Conservation (phyloP, 2,329 filamentous ascomycete genomes). For the Nemania sp. region DNA sequence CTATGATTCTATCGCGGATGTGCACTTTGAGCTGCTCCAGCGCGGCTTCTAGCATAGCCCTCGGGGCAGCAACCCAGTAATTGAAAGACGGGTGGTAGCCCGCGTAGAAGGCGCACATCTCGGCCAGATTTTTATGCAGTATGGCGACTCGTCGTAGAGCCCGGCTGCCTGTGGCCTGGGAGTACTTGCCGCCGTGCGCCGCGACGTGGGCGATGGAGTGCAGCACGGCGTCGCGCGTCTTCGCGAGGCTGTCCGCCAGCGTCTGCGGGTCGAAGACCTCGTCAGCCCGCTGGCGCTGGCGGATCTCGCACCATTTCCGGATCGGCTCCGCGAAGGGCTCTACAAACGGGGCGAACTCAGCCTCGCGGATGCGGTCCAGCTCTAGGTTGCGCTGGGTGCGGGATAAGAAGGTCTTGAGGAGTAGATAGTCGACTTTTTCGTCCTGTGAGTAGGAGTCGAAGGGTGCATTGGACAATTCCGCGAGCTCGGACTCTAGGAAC, state of each 20-base stretch:
- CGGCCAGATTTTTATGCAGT: constrained; percentile 57
- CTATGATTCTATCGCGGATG: constrained; percentile 56
- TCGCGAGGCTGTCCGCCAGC: constrained; percentile 57
- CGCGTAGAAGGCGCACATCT: constrained; percentile 64
- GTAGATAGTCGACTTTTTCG: constrained; percentile 61
- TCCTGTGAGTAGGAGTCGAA: constrained; percentile 58
- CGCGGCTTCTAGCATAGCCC: constrained; percentile 54
- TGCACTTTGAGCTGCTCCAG: constrained; percentile 55
- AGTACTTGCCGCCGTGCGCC: constrained; percentile 50
- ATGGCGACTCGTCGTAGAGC: constrained; percentile 58
- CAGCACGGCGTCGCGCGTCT: constrained; percentile 51
- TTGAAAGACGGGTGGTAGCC: constrained; percentile 68
- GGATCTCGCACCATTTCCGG: constrained; percentile 59
- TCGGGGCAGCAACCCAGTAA: constrained; percentile 66
- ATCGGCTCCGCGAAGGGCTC: constrained; percentile 58
- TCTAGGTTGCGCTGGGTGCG: constrained; percentile 54
- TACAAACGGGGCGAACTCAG: constrained; percentile 56
- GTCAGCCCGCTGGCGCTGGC: constrained; percentile 57
- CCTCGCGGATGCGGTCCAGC: constrained; percentile 54
- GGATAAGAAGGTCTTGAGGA: constrained; percentile 61
- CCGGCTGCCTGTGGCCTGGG: constrained; percentile 60
- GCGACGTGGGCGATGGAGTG: constrained; percentile 53
- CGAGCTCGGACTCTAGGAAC: constrained; percentile 59
- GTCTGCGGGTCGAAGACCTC: constrained; percentile 58
- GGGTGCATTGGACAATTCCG: constrained; percentile 49